Evolutionary conservation across 345 rosid genomes (phyloP).

Genomic region (Aquilaria sinensis): DNA sequence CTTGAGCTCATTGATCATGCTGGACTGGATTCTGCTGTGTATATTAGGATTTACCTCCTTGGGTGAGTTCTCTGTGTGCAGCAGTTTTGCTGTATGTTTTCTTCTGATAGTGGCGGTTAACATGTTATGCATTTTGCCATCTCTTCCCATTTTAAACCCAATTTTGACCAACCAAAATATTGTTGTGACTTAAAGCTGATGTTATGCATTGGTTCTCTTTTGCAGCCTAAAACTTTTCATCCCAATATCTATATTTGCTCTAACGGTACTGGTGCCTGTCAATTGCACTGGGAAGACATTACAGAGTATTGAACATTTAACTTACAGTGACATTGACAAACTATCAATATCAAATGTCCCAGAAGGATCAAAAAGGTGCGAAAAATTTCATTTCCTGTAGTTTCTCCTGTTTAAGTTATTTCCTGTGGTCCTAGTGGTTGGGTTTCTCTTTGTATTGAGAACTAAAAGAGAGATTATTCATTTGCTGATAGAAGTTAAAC

Average conservation of each 20-base stretch:
- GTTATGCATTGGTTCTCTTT: not conserved
- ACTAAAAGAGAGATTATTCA: no score
- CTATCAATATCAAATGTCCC: constrained; percentile 84
- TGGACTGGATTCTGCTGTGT: constrained; percentile 84
- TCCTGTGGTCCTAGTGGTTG: no score
- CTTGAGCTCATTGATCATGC: constrained; percentile 91
- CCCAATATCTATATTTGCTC: constrained; percentile 61
- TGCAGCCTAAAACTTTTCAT: constrained; percentile 82
- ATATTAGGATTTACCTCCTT: constrained; percentile 84
- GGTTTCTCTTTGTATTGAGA: no score
- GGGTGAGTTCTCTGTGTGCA: constrained; percentile 42
- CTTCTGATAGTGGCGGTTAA: no score
- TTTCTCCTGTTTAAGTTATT: no score
- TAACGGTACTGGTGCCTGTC: constrained; percentile 77
- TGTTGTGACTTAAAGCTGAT: no score
- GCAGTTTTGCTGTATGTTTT: no score
- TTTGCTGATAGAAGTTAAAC: no score
- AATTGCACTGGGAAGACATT: constrained; percentile 70
- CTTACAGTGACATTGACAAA: constrained; percentile 75
- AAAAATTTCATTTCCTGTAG: not conserved
- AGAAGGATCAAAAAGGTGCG: constrained; percentile 63
- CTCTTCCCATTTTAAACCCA: no score
- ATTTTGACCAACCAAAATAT: no score
- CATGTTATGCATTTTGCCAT: no score
- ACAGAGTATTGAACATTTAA: constrained; percentile 41